phyloP scores from a whole-genome alignment of 768 basidiomycete genomes.

The Phlegmacium glaucopus region DNA sequence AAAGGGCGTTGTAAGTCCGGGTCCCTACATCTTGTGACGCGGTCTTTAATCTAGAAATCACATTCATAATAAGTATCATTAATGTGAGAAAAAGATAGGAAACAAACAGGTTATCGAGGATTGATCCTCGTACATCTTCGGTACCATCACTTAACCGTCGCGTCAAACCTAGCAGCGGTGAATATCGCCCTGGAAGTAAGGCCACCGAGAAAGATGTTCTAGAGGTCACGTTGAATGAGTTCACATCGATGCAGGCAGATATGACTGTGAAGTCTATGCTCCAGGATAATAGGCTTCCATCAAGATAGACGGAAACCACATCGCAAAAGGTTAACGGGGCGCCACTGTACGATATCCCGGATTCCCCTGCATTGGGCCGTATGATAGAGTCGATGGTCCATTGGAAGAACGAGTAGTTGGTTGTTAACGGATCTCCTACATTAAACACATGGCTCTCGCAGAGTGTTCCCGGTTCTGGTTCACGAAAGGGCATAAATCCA shows the following conservation, averaged over 20 bases:
- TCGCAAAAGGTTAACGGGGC: constrained; percentile 23
- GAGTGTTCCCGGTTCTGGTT: constrained; percentile 19
- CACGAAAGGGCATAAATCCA: constrained; percentile 16
- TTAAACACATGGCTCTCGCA: constrained; percentile 22
- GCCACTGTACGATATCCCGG: constrained; percentile 21
- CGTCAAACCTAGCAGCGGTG: constrained; percentile 12
- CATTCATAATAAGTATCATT: no score
- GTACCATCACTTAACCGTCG: constrained; percentile 5
- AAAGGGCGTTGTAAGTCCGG: constrained; percentile 13
- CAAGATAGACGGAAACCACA: constrained; percentile 16
- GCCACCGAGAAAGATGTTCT: constrained; percentile 15
- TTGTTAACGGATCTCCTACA: constrained; percentile 22
- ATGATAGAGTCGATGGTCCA: constrained; percentile 19
- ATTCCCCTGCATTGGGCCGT: constrained; percentile 19
- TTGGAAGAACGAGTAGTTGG: constrained; percentile 23
- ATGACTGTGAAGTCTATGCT: constrained; percentile 18
- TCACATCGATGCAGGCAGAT: constrained; percentile 11
- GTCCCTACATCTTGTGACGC: constrained; percentile 12
- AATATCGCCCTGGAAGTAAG: constrained; percentile 15
- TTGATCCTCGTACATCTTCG: constrained; percentile 4
- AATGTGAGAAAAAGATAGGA: background rate
- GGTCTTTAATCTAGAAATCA: constrained; percentile 7
- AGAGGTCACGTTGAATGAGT: constrained; percentile 11
- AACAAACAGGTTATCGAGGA: constrained; percentile 11
- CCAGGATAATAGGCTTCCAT: constrained; percentile 15